Evolutionary conservation across 768 basidiomycete genomes (phyloP).

Genomic region (Calocybe gangraenosa): DNA sequence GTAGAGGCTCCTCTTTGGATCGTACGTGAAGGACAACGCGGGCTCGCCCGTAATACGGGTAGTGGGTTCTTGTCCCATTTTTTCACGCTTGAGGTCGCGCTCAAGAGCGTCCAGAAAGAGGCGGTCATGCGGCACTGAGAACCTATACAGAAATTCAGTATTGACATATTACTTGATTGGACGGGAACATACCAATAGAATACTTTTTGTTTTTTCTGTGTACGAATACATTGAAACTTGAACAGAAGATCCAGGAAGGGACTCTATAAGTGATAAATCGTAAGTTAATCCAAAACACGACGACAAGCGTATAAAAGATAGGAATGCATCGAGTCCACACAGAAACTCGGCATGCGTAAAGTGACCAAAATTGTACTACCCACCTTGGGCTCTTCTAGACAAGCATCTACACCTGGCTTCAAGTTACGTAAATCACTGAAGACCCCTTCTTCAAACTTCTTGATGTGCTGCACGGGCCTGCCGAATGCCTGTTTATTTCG

Average conservation of each 20-base stretch:
- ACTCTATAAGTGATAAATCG: conserved; percentile 47
- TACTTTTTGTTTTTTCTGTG: conserved; percentile 99
- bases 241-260: conserved; percentile 91
- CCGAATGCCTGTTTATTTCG: conserved; percentile 59
- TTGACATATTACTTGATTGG: not conserved
- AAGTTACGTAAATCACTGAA: conserved; percentile 92
- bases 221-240: conserved; percentile 95
- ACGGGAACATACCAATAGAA: conserved; percentile 80
- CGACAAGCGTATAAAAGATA: not conserved
- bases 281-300: not conserved
- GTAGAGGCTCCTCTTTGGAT: conserved; percentile 78
- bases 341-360: too few relatives aligned
- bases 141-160: conserved; percentile 46
- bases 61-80: conserved; percentile 84
- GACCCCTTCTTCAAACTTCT: conserved; percentile 97
- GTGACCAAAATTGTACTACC: conserved; percentile 18
- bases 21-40: conserved; percentile 84
- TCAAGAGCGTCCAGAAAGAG: conserved; percentile 96
- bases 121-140: conserved; percentile 94
- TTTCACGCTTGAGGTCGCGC: conserved; percentile 93
- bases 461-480: conserved; percentile 86
- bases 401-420: conserved; percentile 90
- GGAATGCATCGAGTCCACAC: not conserved
- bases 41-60: conserved; percentile 74
- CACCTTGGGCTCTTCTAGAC: conserved; percentile 95